Base-by-base conservation (phyloP, 352 stramenopile genomes). In the Globisporangium spinosum region DNA sequence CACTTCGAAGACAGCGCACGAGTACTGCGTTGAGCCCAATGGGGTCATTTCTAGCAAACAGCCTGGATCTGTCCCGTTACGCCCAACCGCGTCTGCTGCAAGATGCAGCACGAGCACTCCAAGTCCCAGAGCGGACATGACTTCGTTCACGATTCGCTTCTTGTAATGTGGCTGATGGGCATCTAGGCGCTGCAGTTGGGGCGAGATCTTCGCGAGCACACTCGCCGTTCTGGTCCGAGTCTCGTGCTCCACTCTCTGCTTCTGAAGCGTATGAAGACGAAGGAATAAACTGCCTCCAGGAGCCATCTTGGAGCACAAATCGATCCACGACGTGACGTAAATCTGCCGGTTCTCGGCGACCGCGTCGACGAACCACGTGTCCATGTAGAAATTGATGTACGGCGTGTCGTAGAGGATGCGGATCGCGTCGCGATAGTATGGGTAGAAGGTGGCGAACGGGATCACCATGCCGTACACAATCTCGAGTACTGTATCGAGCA, bases 401-500 rank as follows among this genome's bases (percentile, higher is more conserved):
- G 3, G 10, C 51, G 20, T 57, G 7, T 23, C 20, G 22, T 23
- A 65, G 27, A 22, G 23, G n/a, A 17, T 25, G 38, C 22, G 15
- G 15, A 2, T 23, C 38, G 38, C 38, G 38, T 60, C 58, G 12
- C 35, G 47, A 13, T 43, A 67, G 49, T 78, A 78, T 34, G 72
- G 72, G 23, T 71, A 25, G 58, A 80, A 77, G 27, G 77, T 77
- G 4, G 75, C 20, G n/a, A 77, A 34, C 49, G 67, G 71, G 34
- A 78, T 56, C 0, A 60, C 49, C 69, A 78, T 71, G 29, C 57
- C 57, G 15, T 62, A 74, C 2, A 59, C 62, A 0, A 67, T 38
- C 47, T 75, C 65, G 20, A 78, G 55, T 15, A 51, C 20, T 1
- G 63, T 23, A 38, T 74, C 72, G 35, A 70, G 49, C 3, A 34